Evolutionary conservation across 345 rosid genomes (phyloP).

Genomic region (Populus euphratica): DNA sequence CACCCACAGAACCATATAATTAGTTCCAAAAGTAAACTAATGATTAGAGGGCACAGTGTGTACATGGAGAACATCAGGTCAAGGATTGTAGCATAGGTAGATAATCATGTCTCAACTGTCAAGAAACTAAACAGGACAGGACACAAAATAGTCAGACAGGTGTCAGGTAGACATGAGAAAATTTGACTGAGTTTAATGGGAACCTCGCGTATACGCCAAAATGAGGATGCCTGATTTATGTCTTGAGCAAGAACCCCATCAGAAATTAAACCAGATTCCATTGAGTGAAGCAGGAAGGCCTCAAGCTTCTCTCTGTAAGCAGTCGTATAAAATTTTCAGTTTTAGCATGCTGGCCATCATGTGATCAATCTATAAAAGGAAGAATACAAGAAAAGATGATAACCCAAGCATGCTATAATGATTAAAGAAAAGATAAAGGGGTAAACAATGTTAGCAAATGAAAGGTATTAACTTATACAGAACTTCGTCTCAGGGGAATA

Average conservation of each 20-base stretch:
- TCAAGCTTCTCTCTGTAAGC: constrained; percentile 82
- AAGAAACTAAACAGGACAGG: no score
- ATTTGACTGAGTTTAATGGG: constrained; percentile 3
- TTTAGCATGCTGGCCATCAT: no score
- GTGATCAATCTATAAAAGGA: background rate
- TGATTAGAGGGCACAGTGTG: no score
- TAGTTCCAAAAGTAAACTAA: no score
- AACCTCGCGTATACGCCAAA: constrained; percentile 96
- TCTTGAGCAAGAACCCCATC: constrained; percentile 96
- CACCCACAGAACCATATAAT: no score
- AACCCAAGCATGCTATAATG: background rate
- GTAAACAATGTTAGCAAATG: background rate
- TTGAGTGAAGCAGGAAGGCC: constrained; percentile 66
- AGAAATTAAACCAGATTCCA: constrained; percentile 81
- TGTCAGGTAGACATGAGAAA: no score
- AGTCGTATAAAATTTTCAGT: constrained; percentile 5
- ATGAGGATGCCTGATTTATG: constrained; percentile 77
- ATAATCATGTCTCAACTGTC: no score
- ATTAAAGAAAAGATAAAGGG: background rate
- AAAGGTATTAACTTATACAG: background rate
- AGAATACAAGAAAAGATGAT: background rate
- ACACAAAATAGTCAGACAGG: no score
- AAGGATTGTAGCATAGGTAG: no score
- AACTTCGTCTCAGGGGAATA: background rate
- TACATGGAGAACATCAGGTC: no score